These are phyloP conservation scores for Marasmius tenuissimus DNA, from an alignment of 1,284 basidiomycete species.

Conservation along the genomic window DNA sequence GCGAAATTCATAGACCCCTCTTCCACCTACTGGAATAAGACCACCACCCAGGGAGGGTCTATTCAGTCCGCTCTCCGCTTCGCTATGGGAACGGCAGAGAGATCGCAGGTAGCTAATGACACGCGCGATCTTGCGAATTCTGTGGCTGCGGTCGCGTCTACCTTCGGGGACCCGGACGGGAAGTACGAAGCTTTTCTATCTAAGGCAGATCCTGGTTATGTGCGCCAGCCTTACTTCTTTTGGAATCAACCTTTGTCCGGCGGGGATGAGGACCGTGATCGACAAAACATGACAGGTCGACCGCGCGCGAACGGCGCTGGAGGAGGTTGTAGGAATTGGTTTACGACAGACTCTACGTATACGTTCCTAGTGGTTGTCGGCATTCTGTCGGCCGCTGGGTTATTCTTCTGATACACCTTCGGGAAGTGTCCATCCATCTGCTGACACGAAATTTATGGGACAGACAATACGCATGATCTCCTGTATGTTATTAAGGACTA, in stretches of 20 bases:
- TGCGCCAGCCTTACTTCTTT: conserved; percentile 33
- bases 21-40: conserved; percentile 47
- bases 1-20: conserved; percentile 41
- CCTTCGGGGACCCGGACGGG: conserved; percentile 37
- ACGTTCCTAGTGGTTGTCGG: no score
- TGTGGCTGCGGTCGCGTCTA: conserved; percentile 34
- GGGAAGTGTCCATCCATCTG: no score
- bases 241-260: conserved; percentile 37
- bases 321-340: neutral
- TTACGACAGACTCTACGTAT: no score
- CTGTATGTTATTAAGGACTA: no score
- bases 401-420: no score
- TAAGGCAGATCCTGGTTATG: conserved; percentile 24
- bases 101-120: neutral
- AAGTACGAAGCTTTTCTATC: conserved; percentile 33
- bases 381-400: no score
- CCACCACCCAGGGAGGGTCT: conserved; percentile 45
- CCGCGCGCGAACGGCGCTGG: neutral
- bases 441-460: no score
- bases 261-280: conserved; percentile 1
- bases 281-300: neutral
- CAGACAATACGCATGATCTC: no score
- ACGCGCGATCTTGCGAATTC: conserved; percentile 27
- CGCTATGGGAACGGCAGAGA: conserved; percentile 28
- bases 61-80: conserved; percentile 50